These are phyloP conservation scores for Dictyostelium intermedium DNA, from an alignment of 78 protist species.

Conservation along the genomic window DNA sequence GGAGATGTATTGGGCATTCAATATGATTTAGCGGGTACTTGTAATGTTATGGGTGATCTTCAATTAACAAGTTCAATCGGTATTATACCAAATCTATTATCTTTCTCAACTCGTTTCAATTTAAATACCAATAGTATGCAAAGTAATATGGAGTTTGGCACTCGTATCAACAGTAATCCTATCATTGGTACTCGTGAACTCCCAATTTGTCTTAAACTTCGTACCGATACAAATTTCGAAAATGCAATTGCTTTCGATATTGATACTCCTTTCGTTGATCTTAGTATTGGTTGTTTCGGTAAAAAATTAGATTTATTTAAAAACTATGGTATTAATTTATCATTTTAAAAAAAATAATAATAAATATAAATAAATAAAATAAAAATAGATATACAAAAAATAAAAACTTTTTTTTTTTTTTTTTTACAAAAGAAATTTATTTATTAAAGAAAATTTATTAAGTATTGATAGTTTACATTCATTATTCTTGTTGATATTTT, in stretches of 20 bases:
- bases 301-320: neutral
- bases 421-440: too few species aligned
- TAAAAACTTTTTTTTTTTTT: neutral
- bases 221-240: neutral
- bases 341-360: neutral
- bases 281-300: neutral
- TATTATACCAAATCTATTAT: neutral
- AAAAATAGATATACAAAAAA: neutral
- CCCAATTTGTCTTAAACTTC: neutral
- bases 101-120: constrained; percentile 56
- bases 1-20: neutral
- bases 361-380: neutral
- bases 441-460: too few species aligned
- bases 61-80: neutral
- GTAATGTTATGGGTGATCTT: constrained; percentile 71
- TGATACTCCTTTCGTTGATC: neutral
- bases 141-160: constrained; percentile 20
- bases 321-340: neutral
- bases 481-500: too few species aligned
- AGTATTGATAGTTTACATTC: too few species aligned
- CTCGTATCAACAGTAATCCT: neutral
- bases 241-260: neutral
- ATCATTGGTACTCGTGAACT: neutral
- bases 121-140: constrained; percentile 43
- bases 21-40: neutral